Base-by-base conservation (phyloP, 306 rosid genomes). In the Ammopiptanthus mongolicus region DNA sequence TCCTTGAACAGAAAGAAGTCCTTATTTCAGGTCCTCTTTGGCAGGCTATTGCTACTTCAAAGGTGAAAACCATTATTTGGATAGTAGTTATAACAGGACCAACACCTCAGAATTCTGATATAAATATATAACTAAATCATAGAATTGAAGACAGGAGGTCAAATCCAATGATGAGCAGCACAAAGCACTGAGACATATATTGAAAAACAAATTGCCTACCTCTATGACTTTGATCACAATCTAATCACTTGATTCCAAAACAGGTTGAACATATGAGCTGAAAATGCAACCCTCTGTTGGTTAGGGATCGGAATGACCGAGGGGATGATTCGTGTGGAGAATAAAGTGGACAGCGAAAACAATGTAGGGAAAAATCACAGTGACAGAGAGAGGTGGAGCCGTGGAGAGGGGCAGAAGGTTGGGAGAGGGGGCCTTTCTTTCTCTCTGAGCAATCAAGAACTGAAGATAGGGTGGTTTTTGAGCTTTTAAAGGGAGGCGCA, bases 241-340 rank as follows among this genome's bases (percentile, higher is more conserved):
- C 36, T 15, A 75, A 66, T 72, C 18, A 41, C 68, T 23, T 55
- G 46, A 80, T 55, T 39, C 28, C 44, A 42, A 37, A 66, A 22
- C 6, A 25, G 55, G 81, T 58, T 60, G 36, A 73, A 73, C 46
- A 59, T 33, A 22, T 69, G 78, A 61, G 74, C 69, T 9, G 63
- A 81, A 46, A 17, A 21, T 53, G 59, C 50, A 53, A 39, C 59
- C 75, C 66, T 69, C 85, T 46, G 67, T 18, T 66, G 13, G 72
- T 73, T 85, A 87, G 87, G 86, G 86, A 62, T 87, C 36, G 64
- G 9, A 47, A 62, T 75, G 59, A 67, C 23, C 21, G 5, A 62
- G 7, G 23, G 59, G 60, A 14, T 34, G 29, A 21, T 3, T 19
- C 3, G 13, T 11, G 0, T 21, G 28, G 62, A 58, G 51, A 37